A percentile compares a stretch with the other conserved stretches of the same genome.
These are phyloP conservation scores for Lentithecium fluviatile DNA, from an alignment of 495 filamentous ascomycete species.

Conservation along the genomic window DNA sequence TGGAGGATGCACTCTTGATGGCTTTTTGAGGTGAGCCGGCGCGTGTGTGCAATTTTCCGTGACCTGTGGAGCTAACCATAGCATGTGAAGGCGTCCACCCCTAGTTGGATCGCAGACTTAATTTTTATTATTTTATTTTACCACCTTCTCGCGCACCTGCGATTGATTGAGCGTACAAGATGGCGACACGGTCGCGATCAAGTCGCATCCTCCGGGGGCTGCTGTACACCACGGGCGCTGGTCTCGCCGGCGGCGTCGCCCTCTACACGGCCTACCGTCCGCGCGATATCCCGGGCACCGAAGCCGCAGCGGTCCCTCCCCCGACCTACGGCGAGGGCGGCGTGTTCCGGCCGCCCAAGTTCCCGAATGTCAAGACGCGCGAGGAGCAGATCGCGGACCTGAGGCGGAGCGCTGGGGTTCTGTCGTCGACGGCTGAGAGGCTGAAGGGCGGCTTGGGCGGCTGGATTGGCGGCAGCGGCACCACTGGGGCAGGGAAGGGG, in stretches of 20 bases:
- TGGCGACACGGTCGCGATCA: conserved; percentile 41
- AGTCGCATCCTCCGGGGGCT: conserved; percentile 58
- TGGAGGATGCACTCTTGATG: too few species aligned
- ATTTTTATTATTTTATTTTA: not conserved
- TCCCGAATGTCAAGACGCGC: conserved; percentile 73
- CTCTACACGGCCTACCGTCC: conserved; percentile 81
- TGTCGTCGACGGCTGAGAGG: conserved; percentile 21
- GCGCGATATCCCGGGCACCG: conserved; percentile 79
- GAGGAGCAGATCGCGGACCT: conserved; percentile 63
- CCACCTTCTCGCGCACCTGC: not conserved
- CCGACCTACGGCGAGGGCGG: conserved; percentile 77
- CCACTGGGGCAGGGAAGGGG: conserved; percentile 8
- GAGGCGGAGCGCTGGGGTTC: conserved; percentile 46
- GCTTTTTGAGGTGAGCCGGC: too few species aligned
- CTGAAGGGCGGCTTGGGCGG: conserved; percentile 40
- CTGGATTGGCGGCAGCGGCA: conserved; percentile 20
- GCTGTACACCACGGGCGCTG: conserved; percentile 61
- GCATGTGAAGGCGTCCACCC: not conserved
- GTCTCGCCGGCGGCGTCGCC: conserved; percentile 58
- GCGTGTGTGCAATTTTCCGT: not conserved
- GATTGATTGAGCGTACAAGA: not conserved
- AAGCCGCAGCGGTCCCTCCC: conserved; percentile 75
- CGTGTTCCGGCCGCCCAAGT: conserved; percentile 74
- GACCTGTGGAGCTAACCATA: not conserved
- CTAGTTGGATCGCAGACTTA: not conserved